phyloP scores from a whole-genome alignment of 2,329 filamentous ascomycete genomes.

The Escovopsis weberi region DNA sequence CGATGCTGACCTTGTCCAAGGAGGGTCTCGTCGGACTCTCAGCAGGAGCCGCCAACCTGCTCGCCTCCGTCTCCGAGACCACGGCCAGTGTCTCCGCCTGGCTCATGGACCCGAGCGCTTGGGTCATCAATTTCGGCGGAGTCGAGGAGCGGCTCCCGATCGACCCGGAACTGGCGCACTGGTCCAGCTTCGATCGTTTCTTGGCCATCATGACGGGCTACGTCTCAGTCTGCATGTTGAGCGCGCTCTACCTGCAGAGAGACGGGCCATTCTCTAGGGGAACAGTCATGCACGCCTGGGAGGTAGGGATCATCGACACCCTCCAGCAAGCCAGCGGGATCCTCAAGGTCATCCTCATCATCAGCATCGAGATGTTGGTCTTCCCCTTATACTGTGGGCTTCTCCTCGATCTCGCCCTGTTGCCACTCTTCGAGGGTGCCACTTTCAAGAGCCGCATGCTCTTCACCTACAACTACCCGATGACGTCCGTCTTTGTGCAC shows the following conservation, averaged over 20 bases:
- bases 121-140: constrained; percentile 43
- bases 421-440: constrained; percentile 76
- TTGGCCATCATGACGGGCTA: constrained; percentile 75
- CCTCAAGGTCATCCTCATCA: constrained; percentile 94
- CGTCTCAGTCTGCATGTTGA: constrained; percentile 55
- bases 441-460: constrained; percentile 62
- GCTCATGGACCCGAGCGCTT: constrained; percentile 34
- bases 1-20: constrained; percentile 29
- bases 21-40: constrained; percentile 23
- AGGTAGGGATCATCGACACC: constrained; percentile 66
- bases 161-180: constrained; percentile 48
- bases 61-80: constrained; percentile 7
- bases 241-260: constrained; percentile 65
- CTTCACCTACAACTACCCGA: constrained; percentile 65
- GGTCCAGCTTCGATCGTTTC: constrained; percentile 49
- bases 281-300: constrained; percentile 45
- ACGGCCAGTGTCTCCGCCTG: constrained; percentile 10
- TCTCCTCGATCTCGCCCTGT: constrained; percentile 71
- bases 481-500: constrained; percentile 89
- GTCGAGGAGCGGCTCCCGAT: constrained; percentile 23
- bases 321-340: constrained; percentile 91
- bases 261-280: constrained; percentile 52
- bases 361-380: constrained; percentile 96
- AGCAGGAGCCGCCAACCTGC: not conserved
- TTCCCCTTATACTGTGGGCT: constrained; percentile 94